These are phyloP conservation scores for Skeletonema costatum DNA, from an alignment of 108 stramenopile genomes.

Conservation along the genomic window DNA sequence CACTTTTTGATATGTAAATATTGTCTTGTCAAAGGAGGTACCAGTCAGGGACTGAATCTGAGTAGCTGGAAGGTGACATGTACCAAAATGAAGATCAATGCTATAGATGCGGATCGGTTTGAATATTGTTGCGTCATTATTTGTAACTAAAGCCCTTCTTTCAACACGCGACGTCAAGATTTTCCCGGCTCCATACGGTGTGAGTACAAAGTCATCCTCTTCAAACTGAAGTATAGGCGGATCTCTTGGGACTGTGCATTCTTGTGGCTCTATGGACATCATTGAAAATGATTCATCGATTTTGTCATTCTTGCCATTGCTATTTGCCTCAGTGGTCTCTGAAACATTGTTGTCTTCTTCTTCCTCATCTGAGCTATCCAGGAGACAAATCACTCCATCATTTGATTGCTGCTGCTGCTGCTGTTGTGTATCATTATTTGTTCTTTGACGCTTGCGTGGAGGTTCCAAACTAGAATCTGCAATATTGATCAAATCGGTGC, in stretches of 20 bases:
- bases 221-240: conserved; percentile 10
- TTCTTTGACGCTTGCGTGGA: conserved; percentile 18
- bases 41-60: conserved; percentile 26
- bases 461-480: conserved; percentile 4
- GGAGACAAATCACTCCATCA: conserved; percentile 18
- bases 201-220: conserved; percentile 39
- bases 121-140: conserved; percentile 13
- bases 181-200: conserved; percentile 39
- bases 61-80: conserved; percentile 27
- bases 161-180: conserved; percentile 25
- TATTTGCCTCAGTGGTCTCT: background rate
- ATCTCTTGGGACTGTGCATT: conserved; percentile 13
- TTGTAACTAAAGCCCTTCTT: conserved; percentile 6
- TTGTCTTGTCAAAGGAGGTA: conserved; percentile 17
- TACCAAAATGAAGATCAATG: conserved; percentile 32
- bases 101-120: conserved; percentile 27
- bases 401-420: background rate
- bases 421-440: background rate
- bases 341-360: conserved; percentile 9
- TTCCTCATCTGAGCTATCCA: conserved; percentile 44
- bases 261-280: background rate
- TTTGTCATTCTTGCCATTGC: background rate
- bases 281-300: conserved; percentile 1
- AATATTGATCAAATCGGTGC: background rate
- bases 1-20: conserved; percentile 25